These are phyloP conservation scores for Boletus hoseneyae DNA, from an alignment of 1,284 basidiomycete genomes.

Conservation along the genomic window DNA sequence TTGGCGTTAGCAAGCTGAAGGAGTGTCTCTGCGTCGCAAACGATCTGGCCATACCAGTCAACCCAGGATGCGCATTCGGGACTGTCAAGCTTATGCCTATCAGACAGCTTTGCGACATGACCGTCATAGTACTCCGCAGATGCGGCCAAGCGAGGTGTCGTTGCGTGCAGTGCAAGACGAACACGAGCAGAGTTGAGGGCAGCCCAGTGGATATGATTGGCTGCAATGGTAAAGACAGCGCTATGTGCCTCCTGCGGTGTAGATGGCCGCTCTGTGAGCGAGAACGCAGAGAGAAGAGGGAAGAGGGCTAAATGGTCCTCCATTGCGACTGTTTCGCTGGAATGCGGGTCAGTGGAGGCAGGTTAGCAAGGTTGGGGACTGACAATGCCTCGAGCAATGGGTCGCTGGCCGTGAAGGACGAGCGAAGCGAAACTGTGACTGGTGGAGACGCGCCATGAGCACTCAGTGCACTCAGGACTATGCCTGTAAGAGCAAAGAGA, in stretches of 20 bases:
- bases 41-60: slow-evolving; percentile 78
- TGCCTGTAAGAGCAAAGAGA: slow-evolving; percentile 19
- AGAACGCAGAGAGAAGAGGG: slow-evolving; percentile 27
- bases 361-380: slow-evolving; percentile 26
- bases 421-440: slow-evolving; percentile 73
- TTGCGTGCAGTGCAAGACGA: slow-evolving; percentile 64
- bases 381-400: slow-evolving; percentile 81
- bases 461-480: slow-evolving; percentile 17
- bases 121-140: slow-evolving; percentile 66
- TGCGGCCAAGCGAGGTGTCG: slow-evolving; percentile 70
- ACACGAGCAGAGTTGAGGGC: slow-evolving; percentile 53
- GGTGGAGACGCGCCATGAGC: slow-evolving; percentile 51
- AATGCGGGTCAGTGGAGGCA: slow-evolving; percentile 4
- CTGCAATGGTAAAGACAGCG: slow-evolving; percentile 49
- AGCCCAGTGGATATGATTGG: slow-evolving; percentile 43
- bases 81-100: slow-evolving; percentile 23
- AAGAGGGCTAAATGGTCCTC: slow-evolving; percentile 28
- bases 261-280: slow-evolving; percentile 7
- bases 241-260: slow-evolving; percentile 55
- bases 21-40: slow-evolving; percentile 70
- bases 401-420: slow-evolving; percentile 78
- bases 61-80: slow-evolving; percentile 76
- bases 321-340: slow-evolving; percentile 54
- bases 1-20: slow-evolving; percentile 42
- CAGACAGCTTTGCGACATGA: slow-evolving; percentile 34